Conservation (phyloP, 768 basidiomycete genomes). For the Auricularia heimuer region DNA sequence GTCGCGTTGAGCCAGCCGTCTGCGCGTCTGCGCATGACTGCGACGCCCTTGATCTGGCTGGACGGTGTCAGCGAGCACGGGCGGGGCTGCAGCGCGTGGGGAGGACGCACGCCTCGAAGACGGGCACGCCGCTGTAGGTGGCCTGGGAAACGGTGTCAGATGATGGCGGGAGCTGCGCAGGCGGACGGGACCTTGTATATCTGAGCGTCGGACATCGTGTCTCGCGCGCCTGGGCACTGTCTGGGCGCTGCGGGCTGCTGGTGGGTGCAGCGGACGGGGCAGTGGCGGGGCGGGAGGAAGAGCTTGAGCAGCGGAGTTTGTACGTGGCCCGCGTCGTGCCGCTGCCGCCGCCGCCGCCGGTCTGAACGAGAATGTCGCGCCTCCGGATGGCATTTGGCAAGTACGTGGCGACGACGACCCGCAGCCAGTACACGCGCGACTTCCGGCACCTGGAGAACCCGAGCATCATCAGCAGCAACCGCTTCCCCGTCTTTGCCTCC, state of each 20-base stretch:
- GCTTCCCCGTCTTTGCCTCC: constrained; percentile 26
- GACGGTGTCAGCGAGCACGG: constrained; percentile 26
- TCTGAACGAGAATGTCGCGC: neutral
- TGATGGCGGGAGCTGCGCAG: neutral
- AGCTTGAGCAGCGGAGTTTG: neutral
- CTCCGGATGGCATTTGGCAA: neutral
- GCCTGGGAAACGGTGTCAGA: constrained; percentile 39
- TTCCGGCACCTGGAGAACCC: constrained; percentile 51
- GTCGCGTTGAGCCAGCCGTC: constrained; percentile 99
- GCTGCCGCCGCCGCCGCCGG: neutral
- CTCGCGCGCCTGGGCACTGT: neutral
- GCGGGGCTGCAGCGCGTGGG: constrained; percentile 21
- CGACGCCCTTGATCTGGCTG: constrained; percentile 92
- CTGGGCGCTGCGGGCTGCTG: no score
- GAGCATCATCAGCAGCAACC: constrained; percentile 43
- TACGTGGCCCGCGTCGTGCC: no score
- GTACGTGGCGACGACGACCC: neutral
- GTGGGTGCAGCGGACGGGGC: neutral
- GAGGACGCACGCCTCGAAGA: constrained; percentile 69
- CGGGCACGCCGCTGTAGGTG: constrained; percentile 87
- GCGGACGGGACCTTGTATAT: constrained; percentile 65
- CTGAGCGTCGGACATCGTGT: constrained; percentile 65
- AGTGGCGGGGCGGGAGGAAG: neutral
- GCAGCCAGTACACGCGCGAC: constrained; percentile 33
- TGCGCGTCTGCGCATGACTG: constrained; percentile 92